A percentile compares a stretch with the other conserved stretches of the same genome.
These are phyloP conservation scores for Aristolochia californica DNA, from an alignment of 164 flowering plant species.

Conservation along the genomic window DNA sequence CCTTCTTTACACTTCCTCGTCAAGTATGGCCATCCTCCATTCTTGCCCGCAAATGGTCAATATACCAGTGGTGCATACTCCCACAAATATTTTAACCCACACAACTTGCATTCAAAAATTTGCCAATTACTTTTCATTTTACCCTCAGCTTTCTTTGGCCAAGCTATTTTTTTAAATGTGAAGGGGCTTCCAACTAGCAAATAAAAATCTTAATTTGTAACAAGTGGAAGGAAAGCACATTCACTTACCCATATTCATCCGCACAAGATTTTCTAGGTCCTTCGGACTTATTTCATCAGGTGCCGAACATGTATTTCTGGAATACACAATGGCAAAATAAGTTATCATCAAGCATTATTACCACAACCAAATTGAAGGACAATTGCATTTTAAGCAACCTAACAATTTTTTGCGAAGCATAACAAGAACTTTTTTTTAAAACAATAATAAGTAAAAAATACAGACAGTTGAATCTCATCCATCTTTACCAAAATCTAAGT, in stretches of 20 bases:
- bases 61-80: no score
- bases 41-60: no score
- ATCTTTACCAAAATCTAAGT: background rate
- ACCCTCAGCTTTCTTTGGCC: no score
- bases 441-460: no score
- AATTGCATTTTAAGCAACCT: background rate
- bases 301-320: constrained; percentile 66
- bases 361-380: background rate
- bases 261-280: constrained; percentile 49
- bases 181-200: background rate
- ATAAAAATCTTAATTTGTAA: background rate
- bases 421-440: no score
- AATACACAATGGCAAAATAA: background rate
- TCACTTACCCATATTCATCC: constrained; percentile 41
- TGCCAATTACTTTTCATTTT: background rate
- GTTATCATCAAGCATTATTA: background rate
- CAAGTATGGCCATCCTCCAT: no score
- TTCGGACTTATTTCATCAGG: constrained; percentile 55
- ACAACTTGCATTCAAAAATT: background rate
- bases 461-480: no score
- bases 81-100: no score
- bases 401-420: no score
- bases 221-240: background rate
- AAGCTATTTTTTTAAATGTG: background rate
- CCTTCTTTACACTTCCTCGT: no score